phyloP scores from a whole-genome alignment of 192 early-diverging fungal genomes.

The Martensiomyces pterosporus region DNA sequence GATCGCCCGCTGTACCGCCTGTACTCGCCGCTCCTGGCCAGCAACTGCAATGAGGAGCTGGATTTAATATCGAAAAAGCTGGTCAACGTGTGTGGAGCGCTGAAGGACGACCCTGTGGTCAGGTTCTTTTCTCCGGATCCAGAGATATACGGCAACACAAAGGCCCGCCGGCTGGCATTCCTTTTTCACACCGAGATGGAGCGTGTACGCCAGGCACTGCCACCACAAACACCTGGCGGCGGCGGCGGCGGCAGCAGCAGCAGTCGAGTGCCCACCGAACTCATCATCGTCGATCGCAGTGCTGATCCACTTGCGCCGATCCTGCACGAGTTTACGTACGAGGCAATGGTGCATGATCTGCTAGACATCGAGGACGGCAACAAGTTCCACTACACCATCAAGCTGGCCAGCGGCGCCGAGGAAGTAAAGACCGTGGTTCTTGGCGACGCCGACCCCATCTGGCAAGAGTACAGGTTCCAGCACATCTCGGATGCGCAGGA shows the following conservation, averaged over 20 bases:
- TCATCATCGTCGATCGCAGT: slow-evolving; percentile 88
- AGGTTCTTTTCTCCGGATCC: slow-evolving; percentile 81
- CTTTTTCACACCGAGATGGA: slow-evolving; percentile 85
- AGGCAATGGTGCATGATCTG: slow-evolving; percentile 96
- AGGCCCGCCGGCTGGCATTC: slow-evolving; percentile 74
- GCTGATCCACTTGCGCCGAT: slow-evolving; percentile 88
- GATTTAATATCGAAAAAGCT: slow-evolving; percentile 62
- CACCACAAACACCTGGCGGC: too few relatives aligned
- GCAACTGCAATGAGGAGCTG: slow-evolving; percentile 43
- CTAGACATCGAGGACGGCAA: slow-evolving; percentile 54
- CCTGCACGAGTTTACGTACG: slow-evolving; percentile 98
- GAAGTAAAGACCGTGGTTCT: slow-evolving; percentile 37
- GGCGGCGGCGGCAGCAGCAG: slow-evolving; percentile 44
- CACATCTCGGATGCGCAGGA: slow-evolving; percentile 54
- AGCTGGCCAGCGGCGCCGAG: slow-evolving; percentile 40
- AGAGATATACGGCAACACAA: slow-evolving; percentile 58
- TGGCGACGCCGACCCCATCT: slow-evolving; percentile 47
- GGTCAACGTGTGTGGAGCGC: slow-evolving; percentile 77
- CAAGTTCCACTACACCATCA: slow-evolving; percentile 39
- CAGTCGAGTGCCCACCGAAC: slow-evolving; percentile 60
- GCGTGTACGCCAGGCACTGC: slow-evolving; percentile 63
- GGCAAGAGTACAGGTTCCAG: slow-evolving; percentile 53
- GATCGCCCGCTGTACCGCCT: slow-evolving; percentile 47
- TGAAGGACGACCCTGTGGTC: slow-evolving; percentile 91
- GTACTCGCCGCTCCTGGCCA: slow-evolving; percentile 47